Percentiles rank a stretch among this genome's conserved stretches.
Evolutionary conservation across 2,329 filamentous ascomycete genomes (phyloP).

Genomic region (Ilyonectria sp.): DNA sequence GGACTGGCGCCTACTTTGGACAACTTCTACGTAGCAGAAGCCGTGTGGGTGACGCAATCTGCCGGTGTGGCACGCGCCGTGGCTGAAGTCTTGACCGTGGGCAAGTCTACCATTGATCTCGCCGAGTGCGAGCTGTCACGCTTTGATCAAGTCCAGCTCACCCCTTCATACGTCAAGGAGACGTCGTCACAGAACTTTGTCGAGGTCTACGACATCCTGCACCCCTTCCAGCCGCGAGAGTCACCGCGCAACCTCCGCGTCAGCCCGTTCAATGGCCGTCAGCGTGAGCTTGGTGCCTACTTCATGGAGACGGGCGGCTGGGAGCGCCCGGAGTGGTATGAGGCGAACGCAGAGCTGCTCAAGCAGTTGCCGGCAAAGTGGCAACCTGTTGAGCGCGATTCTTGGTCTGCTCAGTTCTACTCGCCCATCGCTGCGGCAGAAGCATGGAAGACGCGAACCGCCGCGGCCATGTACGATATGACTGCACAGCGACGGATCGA

Average conservation of each 20-base stretch:
- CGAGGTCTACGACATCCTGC: slow-evolving; percentile 76
- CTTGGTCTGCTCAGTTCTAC: slow-evolving; percentile 71
- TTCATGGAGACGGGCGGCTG: slow-evolving; percentile 74
- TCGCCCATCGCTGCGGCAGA: slow-evolving; percentile 73
- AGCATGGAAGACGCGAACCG: slow-evolving; percentile 76
- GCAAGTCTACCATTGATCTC: slow-evolving; percentile 69
- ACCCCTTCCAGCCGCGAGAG: slow-evolving; percentile 70
- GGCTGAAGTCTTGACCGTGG: slow-evolving; percentile 71
- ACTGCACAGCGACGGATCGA: slow-evolving; percentile 72
- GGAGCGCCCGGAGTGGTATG: slow-evolving; percentile 76
- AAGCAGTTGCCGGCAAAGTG: slow-evolving; percentile 66
- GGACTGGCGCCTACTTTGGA: slow-evolving; percentile 71
- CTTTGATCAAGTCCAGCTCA: slow-evolving; percentile 74
- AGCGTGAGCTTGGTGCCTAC: slow-evolving; percentile 69
- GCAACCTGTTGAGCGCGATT: slow-evolving; percentile 69
- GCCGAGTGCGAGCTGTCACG: slow-evolving; percentile 72
- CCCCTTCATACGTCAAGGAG: slow-evolving; percentile 68
- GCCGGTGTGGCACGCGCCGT: slow-evolving; percentile 74
- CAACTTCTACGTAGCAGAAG: slow-evolving; percentile 76
- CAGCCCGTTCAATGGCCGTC: slow-evolving; percentile 70
- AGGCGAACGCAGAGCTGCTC: slow-evolving; percentile 68
- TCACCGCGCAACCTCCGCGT: slow-evolving; percentile 72
- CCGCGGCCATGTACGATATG: slow-evolving; percentile 75
- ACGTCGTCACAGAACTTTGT: slow-evolving; percentile 74
- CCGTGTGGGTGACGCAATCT: slow-evolving; percentile 78